Evolutionary conservation across 257 asterid genomes (phyloP).

Genomic region (Nicotiana tomentosiformis): DNA sequence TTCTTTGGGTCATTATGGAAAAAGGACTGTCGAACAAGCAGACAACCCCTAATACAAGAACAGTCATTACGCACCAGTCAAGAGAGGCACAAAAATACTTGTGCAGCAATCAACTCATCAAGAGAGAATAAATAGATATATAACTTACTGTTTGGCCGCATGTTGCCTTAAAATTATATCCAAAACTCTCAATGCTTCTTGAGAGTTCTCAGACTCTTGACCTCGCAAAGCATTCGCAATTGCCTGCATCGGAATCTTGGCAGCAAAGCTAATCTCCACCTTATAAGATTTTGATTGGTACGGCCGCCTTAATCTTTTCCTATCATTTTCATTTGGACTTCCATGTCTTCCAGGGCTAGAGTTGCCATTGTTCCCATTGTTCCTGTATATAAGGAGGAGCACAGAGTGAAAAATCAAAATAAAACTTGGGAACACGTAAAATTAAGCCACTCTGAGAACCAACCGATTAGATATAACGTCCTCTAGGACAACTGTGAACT

Average conservation of each 20-base stretch:
- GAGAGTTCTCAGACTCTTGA: constrained; percentile 80
- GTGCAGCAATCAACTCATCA: neutral
- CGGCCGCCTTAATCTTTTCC: constrained; percentile 61
- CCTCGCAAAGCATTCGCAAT: constrained; percentile 83
- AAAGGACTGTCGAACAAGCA: constrained; percentile 79
- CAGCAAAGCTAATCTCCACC: constrained; percentile 84
- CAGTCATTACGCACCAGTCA: neutral
- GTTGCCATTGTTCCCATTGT: constrained; percentile 66
- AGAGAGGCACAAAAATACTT: neutral
- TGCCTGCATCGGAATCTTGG: constrained; percentile 80
- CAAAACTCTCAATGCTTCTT: constrained; percentile 74
- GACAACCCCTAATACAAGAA: constrained; percentile 60
- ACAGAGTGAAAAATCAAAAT: neutral
- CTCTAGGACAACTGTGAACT: constrained; percentile 84
- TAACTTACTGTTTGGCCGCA: constrained; percentile 93
- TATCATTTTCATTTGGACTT: constrained; percentile 52
- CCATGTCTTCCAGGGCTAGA: constrained; percentile 58
- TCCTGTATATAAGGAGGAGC: constrained; percentile 33
- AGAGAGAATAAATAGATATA: neutral
- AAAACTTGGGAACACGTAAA: neutral
- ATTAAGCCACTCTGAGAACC: neutral
- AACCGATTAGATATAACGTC: constrained; percentile 69
- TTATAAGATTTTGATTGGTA: constrained; percentile 69
- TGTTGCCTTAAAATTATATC: constrained; percentile 92
- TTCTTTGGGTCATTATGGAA: constrained; percentile 66